Conservation (phyloP, 306 rosid species). For the peach (Prunus persica) region DNA sequence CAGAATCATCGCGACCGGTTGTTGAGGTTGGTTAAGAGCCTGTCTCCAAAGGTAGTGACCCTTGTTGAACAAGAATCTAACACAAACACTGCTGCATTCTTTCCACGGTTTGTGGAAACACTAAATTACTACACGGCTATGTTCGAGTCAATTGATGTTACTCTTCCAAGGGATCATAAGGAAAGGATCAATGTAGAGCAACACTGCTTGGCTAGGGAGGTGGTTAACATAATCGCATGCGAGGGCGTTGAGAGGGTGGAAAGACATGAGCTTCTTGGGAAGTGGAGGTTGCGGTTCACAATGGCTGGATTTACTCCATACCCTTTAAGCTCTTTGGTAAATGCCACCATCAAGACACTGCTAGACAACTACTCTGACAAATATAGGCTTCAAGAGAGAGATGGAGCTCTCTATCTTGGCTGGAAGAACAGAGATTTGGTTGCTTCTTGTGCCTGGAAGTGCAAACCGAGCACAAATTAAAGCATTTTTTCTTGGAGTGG, state of each 20-base stretch:
- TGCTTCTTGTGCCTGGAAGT: constrained; percentile 97
- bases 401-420: constrained; percentile 88
- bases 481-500: background rate
- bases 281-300: constrained; percentile 75
- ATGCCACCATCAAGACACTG: constrained; percentile 77
- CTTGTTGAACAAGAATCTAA: constrained; percentile 97
- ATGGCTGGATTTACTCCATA: constrained; percentile 95
- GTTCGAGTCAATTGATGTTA: constrained; percentile 89
- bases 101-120: constrained; percentile 74
- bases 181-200: constrained; percentile 93
- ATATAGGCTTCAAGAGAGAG: constrained; percentile 79
- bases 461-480: constrained; percentile 23
- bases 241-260: constrained; percentile 94
- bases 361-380: constrained; percentile 67
- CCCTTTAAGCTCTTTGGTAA: constrained; percentile 85
- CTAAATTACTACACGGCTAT: constrained; percentile 76
- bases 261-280: constrained; percentile 83
- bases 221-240: constrained; percentile 93
- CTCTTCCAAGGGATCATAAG: constrained; percentile 69
- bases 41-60: constrained; percentile 90
- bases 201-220: constrained; percentile 88
- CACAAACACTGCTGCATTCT: constrained; percentile 82
- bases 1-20: constrained; percentile 79
- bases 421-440: constrained; percentile 97
- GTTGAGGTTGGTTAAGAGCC: constrained; percentile 73